Percentiles rank a stretch among this genome's conserved stretches.
These are phyloP conservation scores for Penicillium sp. DNA, from an alignment of 2,329 filamentous ascomycete species.

Conservation along the genomic window DNA sequence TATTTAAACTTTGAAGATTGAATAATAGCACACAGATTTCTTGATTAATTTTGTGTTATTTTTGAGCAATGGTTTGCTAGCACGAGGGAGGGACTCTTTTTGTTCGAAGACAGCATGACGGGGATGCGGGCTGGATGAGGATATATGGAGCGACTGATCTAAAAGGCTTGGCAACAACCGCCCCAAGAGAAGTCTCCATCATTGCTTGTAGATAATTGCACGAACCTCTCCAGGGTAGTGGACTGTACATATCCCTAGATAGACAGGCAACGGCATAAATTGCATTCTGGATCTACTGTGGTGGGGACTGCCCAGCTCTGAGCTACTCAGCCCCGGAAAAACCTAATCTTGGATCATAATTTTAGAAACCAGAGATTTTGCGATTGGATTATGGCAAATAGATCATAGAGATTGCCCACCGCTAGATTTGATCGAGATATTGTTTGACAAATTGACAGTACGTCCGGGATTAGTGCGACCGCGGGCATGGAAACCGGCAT, in stretches of 20 bases:
- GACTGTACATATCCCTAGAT: background rate
- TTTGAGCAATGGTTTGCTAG: background rate
- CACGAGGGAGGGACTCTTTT: background rate
- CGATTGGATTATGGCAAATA: background rate
- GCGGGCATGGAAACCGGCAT: background rate
- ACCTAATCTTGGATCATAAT: slow-evolving; percentile 7
- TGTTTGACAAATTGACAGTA: background rate
- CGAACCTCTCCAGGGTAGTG: background rate
- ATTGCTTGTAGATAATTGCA: background rate
- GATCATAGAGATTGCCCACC: background rate
- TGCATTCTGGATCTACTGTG: background rate
- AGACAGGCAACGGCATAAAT: background rate
- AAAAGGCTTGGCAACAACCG: background rate
- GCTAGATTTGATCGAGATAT: background rate
- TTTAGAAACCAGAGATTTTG: slow-evolving; percentile 9
- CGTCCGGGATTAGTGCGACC: background rate
- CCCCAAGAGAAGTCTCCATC: background rate
- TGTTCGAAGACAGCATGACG: background rate
- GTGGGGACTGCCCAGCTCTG: no score
- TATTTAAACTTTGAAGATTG: background rate
- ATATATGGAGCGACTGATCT: background rate
- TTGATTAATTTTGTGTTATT: no score
- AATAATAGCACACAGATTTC: background rate
- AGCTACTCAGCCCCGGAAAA: slow-evolving; percentile 9
- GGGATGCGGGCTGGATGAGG: background rate